Base-by-base conservation (phyloP, 805 yeast species). In the Kuraishia hungarica region DNA sequence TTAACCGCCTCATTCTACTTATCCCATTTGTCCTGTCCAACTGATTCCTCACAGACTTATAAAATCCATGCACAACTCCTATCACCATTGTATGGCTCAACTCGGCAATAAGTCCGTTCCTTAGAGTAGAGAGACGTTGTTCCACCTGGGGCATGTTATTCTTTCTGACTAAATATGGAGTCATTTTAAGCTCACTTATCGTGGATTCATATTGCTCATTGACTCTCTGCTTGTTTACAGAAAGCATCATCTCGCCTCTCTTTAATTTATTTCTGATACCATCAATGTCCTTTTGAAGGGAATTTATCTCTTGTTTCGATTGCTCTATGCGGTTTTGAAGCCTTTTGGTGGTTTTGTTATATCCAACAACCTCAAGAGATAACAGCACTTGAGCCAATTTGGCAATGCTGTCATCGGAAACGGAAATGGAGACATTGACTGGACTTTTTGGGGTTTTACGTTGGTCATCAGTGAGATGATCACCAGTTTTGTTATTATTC, bases 301-400 rank as follows among this genome's bases (percentile, higher is more conserved):
- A 51, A 19, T 57, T 43, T 23, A 60, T 49, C 19, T 53, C 55
- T 2, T n/a, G 21, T 11, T 51, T 53, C 51, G 59, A 39, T 19
- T 26, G 52, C 15, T 57, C 28, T n/a, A 55, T 47, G 46, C 39
- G 39, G 24, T 50, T 57, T 43, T 50, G 49, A 17, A 52, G 24
- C 13, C 21, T 51, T 24, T 65, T 47, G 20, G 57, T 58, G 23
- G 56, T 60, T 50, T 56, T 60, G 19, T 54, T 52, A 48, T 50
- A 55, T 46, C 61, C 61, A 5, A 62, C 20, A 3, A 61, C 57
- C 50, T 67, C 70, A 26, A 69, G 67, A 48, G 60, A 64, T 51
- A 69, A 51, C 13, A 70, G 56, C 63, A 67, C 65, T 51, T 66
- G 65, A 1, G 72, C 65, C 51, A 70, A 54, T 50, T 66, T 59